Base-by-base conservation (phyloP, 495 filamentous ascomycete genomes). In the Xylaria curta region DNA sequence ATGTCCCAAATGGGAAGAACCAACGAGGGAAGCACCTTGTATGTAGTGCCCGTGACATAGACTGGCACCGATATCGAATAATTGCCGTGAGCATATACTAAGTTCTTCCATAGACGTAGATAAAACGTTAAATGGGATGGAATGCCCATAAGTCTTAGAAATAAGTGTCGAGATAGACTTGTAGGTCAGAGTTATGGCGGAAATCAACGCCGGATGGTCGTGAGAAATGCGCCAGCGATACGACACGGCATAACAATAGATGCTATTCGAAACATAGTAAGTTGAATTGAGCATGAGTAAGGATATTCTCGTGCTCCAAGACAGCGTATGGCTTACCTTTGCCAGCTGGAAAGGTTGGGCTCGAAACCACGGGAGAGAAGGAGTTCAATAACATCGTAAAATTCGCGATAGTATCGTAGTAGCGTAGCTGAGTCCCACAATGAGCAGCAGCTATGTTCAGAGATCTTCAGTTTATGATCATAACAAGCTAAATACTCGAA, bases 331-430 rank as follows among this genome's bases (percentile, higher is more conserved):
- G 36, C 61, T 26, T 46, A 64, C 61, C 19, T n/a, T 64, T 44
- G 21, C 61, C 61, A 64, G 40, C 26, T 64, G n/a, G 61, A 64
- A 24, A 47, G 40, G 2, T 12, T 36, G 9, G 61, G 61, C 61
- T 64, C 12, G 21, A 64, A 64, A 21, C 40, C 61, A 4, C 26
- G 40, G 4, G 61, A 64, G 40, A 47, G 13, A 13, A 64, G 40
- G 13, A 65, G n/a, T 47, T 65, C 21, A 19, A 33, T 33, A 13
- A 65, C 62, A 24, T 42, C 12, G 42, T n/a, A 47, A n/a, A 47
- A 46, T 49, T 49, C 62, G 26, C 26, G 42, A 21, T 65, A 49
- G 15, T 47, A 17, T 49, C 42, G 40, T 28, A 40, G 26, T 17
- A 47, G 42, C 5, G 49, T 24, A 65, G 13, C 42, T n/a, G 24